Conservation (phyloP, 768 basidiomycete genomes). For the Leccinum barrowsii region DNA sequence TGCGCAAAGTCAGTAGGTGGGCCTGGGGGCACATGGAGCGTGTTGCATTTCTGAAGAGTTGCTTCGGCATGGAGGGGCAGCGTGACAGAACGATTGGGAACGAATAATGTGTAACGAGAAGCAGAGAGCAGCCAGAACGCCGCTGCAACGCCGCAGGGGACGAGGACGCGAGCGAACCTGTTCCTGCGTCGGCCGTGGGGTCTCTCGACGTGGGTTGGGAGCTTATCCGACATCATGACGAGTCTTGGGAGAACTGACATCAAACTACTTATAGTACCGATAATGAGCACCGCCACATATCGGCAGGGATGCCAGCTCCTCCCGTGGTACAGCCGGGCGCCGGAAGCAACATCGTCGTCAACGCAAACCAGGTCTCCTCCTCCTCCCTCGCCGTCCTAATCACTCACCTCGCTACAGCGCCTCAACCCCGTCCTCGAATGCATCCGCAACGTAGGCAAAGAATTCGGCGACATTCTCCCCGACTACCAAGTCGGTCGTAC, state of each 20-base stretch:
- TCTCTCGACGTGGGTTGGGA: slow-evolving; percentile 21
- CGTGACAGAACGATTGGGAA: slow-evolving; percentile 10
- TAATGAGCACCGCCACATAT: background rate
- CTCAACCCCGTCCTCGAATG: slow-evolving; percentile 86
- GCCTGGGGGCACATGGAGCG: slow-evolving; percentile 35
- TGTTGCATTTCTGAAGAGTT: slow-evolving; percentile 33
- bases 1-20: slow-evolving; percentile 33
- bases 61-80: slow-evolving; percentile 30
- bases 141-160: slow-evolving; percentile 14
- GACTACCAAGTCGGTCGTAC: slow-evolving; percentile 97
- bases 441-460: slow-evolving; percentile 86
- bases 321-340: slow-evolving; percentile 63
- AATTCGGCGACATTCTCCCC: slow-evolving; percentile 89
- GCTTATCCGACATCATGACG: slow-evolving; percentile 30
- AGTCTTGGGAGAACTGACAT: background rate
- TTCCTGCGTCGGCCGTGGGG: slow-evolving; percentile 8
- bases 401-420: slow-evolving; percentile 44
- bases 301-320: slow-evolving; percentile 26
- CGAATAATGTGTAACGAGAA: slow-evolving; percentile 10
- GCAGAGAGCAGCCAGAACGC: slow-evolving; percentile 20
- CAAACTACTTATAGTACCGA: background rate
- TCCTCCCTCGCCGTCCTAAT: background rate
- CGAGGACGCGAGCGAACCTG: slow-evolving; percentile 12
- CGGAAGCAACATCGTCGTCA: slow-evolving; percentile 64
- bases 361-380: slow-evolving; percentile 50